Conservation (phyloP, 805 yeast species). For the Scheffersomyces amazonensis region DNA sequence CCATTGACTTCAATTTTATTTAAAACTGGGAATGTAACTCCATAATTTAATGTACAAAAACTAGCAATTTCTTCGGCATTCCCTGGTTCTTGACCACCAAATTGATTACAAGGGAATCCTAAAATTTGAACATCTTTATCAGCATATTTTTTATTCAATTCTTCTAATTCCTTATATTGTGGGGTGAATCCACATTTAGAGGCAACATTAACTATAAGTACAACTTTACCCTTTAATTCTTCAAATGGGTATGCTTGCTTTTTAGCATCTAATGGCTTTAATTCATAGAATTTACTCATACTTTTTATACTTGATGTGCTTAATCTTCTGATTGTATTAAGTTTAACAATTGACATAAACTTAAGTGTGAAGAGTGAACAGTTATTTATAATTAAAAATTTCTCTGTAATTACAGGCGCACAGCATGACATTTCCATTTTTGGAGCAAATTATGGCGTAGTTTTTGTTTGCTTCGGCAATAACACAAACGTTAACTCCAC, state of each 20-base stretch:
- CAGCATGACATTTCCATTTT: no score
- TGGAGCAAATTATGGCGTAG: no score
- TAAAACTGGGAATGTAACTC: slow-evolving; percentile 88
- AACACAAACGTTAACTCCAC: no score
- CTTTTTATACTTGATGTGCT: neutral
- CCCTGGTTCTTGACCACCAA: slow-evolving; percentile 43
- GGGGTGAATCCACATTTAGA: slow-evolving; percentile 44
- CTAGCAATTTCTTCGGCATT: slow-evolving; percentile 56
- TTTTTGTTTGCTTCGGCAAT: no score
- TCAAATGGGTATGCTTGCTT: slow-evolving; percentile 36
- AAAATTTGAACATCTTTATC: slow-evolving; percentile 34
- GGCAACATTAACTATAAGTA: slow-evolving; percentile 45
- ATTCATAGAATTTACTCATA: slow-evolving; percentile 37
- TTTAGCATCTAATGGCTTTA: slow-evolving; percentile 36
- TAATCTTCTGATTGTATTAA: no score
- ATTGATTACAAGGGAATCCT: slow-evolving; percentile 47
- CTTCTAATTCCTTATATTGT: slow-evolving; percentile 41
- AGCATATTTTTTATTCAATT: slow-evolving; percentile 37
- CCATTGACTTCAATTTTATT: slow-evolving; percentile 91
- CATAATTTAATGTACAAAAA: slow-evolving; percentile 78
- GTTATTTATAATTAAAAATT: no score
- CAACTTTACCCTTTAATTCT: slow-evolving; percentile 45
- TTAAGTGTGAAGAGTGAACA: no score
- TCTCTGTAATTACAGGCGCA: no score
- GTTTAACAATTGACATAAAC: no score